Evolutionary conservation across 768 basidiomycete genomes (phyloP), one percentile per base, ranked within the genome.

Genomic region (Clitopilus passeckerianus): DNA sequence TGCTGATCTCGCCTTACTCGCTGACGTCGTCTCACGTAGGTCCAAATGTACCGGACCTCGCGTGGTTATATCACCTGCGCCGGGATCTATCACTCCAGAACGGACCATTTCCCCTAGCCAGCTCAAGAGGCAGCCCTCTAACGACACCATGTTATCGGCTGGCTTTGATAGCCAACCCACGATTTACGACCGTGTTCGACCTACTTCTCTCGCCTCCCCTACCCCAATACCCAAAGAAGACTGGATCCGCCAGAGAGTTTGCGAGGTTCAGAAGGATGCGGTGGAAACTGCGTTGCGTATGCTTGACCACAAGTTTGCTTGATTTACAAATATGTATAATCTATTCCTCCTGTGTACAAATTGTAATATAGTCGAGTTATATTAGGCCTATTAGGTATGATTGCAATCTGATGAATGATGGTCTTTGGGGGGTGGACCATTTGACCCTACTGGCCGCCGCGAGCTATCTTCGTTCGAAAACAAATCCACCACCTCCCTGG

Each of bases 11-110:
- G 74, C 85, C 1, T 78, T 96, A 57, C 82, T 96, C 46, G 94
- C 94, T 2, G 92, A 93, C 56, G 94, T 96, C 43, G 93, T 95
- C 43, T 87, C 91, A 7, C 89, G 91, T 57, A 80, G 89, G 56
- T 87, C 91, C 44, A 86, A 83, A 69, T 93, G 91, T 68, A 82
- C 79, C 1, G 90, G 90, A 16, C 87, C 91, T 15, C 79, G 79
- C 37, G 78, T 91, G 37, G 77, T 84, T 46, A 75, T 88, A 57
- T 83, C 84, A 9, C 76, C 79, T 12, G 79, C 80, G 15, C 78
- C 75, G 2, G 82, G 78, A 7, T 72, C 80, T 34, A 62, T 76
- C 58, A 79, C 80, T 1, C 81, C 81, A 9, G 85, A 85, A 67
- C 72, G 77, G 46, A 65, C 69, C 6, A 57, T 72, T 34, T 75